These are phyloP conservation scores for Populus hybrid DNA, from an alignment of 441 rosid genomes.

Conservation along the genomic window DNA sequence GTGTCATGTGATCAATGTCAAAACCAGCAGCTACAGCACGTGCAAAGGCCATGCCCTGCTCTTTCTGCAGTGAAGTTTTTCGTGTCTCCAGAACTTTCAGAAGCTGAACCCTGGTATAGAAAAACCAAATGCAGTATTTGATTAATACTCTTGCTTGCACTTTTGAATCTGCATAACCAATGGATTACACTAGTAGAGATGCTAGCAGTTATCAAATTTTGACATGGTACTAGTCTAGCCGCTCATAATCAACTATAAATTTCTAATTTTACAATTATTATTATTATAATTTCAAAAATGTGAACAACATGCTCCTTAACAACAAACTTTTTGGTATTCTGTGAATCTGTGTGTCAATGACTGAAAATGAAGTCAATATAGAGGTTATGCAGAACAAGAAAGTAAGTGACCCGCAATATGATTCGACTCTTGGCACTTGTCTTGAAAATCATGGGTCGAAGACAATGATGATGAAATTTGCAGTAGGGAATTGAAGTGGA, in stretches of 20 bases:
- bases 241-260: not conserved
- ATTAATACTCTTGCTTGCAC: not conserved
- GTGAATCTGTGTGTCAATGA: not conserved
- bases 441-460: not conserved
- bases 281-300: not conserved
- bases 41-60: conserved; percentile 99
- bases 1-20: conserved; percentile 68
- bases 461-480: not conserved
- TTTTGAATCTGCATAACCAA: not conserved
- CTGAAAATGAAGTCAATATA: not conserved
- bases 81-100: conserved; percentile 90
- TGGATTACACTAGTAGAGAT: not conserved
- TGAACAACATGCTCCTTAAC: not conserved
- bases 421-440: not conserved
- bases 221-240: not conserved
- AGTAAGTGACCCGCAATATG: not conserved
- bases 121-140: conserved; percentile 10
- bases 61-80: conserved; percentile 74
- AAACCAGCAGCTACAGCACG: conserved; percentile 99
- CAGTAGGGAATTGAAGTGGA: not conserved
- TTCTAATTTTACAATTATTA: not conserved
- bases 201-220: not conserved
- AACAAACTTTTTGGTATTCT: not conserved
- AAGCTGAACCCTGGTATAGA: conserved; percentile 67
- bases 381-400: not conserved